Evolutionary conservation across 306 rosid genomes (phyloP), one percentile per base, ranked within the genome.

Genomic region (Prunus dulcis): DNA sequence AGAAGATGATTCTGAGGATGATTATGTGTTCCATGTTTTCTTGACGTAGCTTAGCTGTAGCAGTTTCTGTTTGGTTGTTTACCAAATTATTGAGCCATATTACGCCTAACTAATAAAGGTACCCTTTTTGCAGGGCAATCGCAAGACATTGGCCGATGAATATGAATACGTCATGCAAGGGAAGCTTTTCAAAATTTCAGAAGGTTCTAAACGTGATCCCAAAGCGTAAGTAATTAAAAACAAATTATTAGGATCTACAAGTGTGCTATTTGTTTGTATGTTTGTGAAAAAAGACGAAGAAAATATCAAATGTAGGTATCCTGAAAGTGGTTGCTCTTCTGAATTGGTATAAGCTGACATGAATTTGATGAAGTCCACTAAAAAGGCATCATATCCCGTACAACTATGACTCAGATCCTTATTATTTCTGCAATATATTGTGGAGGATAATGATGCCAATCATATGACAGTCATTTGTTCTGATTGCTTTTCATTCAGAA

Each of bases 151-250:
- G 61, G 98, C 97, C 0, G 96, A 94, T 73, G 88, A 85, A 80
- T 94, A 88, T 79, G 98, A 94, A 72, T 92, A 94, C 30, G 95
- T 94, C 72, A 94, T 94, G 95, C 91, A 90, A 57, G 98, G 97
- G 75, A 92, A 94, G 90, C 93, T 94, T 22, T 94, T 69, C 71
- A 84, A 87, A 79, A 85, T 94, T 50, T 66, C 98, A 18, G 97
- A 94, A 47, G 92, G 91, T 71, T 86, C 95, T 12, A 93, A 87
- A 27, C 93, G 84, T 63, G 93, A 87, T 15, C 81, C 65, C 47
- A 91, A 83, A 83, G 98, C 97, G 88, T 92, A 88, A 10, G 96
- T 86, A 9, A 34, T 32, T 34, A 72, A 60, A 18, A 64, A 3
- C n/a, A 14, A 32, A 13, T 12, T 14, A 32, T 64, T 71, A 56